phyloP scores from a whole-genome alignment of 2,329 filamentous ascomycete species.

The Sclerotinia subarctica region DNA sequence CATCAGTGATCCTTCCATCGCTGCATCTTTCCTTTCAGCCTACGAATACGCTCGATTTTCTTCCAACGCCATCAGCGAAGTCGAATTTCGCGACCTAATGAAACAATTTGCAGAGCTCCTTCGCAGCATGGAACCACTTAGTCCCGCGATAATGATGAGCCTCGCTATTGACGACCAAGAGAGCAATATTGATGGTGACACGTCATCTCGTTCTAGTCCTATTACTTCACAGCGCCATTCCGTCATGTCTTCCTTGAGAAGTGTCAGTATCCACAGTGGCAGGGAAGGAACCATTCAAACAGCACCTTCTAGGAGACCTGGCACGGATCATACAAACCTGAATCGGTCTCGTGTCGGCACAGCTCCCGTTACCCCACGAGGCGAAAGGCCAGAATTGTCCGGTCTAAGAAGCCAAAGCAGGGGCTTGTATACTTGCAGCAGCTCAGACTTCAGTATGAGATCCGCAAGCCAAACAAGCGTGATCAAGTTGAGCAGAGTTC shows the following conservation, averaged over 20 bases:
- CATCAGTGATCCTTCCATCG: slow-evolving; percentile 51
- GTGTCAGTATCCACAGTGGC: slow-evolving; percentile 27
- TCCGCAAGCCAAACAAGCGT: slow-evolving; percentile 35
- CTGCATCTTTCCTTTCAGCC: slow-evolving; percentile 61
- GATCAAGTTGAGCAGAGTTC: slow-evolving; percentile 32
- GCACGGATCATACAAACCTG: slow-evolving; percentile 22
- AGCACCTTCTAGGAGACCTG: slow-evolving; percentile 26
- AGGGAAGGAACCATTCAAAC: slow-evolving; percentile 37
- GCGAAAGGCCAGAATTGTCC: slow-evolving; percentile 26
- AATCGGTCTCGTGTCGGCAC: slow-evolving; percentile 29
- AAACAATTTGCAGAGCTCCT: slow-evolving; percentile 77
- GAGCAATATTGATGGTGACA: slow-evolving; percentile 36
- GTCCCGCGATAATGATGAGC: slow-evolving; percentile 28
- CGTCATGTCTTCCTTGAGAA: slow-evolving; percentile 28
- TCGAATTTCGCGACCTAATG: slow-evolving; percentile 76
- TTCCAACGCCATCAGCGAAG: slow-evolving; percentile 61
- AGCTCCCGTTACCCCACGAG: slow-evolving; percentile 33
- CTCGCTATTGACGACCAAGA: slow-evolving; percentile 29
- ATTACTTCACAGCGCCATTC: slow-evolving; percentile 33
- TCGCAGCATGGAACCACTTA: slow-evolving; percentile 62
- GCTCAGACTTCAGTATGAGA: slow-evolving; percentile 28
- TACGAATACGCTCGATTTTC: slow-evolving; percentile 90
- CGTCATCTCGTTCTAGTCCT: slow-evolving; percentile 22
- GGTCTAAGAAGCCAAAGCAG: slow-evolving; percentile 31
- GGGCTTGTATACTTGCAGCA: slow-evolving; percentile 29